Conservation (phyloP, 73 alveolate genomes). For the Paramecium primaurelia region DNA sequence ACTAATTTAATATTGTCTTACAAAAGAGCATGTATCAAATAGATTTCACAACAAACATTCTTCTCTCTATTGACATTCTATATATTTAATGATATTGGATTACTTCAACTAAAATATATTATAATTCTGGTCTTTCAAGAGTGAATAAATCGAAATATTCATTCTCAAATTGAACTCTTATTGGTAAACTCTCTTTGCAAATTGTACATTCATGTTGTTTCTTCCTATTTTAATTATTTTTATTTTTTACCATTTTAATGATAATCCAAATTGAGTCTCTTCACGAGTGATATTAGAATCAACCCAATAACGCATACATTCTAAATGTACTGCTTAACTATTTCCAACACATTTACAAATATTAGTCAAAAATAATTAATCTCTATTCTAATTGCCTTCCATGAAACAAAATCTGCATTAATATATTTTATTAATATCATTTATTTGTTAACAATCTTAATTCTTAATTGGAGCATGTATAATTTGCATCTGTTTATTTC, state of each 20-base stretch:
- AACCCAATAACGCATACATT: not conserved
- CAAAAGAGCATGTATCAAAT: not conserved
- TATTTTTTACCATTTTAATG: not conserved
- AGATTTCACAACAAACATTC: not conserved
- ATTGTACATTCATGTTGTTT: not conserved
- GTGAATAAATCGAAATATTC: constrained; percentile 13
- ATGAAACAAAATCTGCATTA: constrained; percentile 32
- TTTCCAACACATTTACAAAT: constrained; percentile 7
- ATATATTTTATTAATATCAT: not conserved
- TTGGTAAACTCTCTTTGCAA: constrained; percentile 6
- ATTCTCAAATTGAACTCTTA: not conserved
- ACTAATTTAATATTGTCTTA: not conserved
- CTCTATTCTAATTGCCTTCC: not conserved
- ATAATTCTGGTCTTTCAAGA: constrained; percentile 16
- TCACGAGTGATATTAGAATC: not conserved
- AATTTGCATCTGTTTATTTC: not conserved
- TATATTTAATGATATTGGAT: not conserved
- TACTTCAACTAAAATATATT: not conserved
- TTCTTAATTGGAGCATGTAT: not conserved
- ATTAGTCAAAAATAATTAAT: not conserved
- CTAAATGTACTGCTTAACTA: constrained; percentile 25
- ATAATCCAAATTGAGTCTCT: not conserved
- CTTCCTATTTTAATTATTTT: not conserved
- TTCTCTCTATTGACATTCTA: not conserved
- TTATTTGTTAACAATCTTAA: not conserved